Conservation (phyloP, 805 yeast species). For the Suhomyces faveliae region DNA sequence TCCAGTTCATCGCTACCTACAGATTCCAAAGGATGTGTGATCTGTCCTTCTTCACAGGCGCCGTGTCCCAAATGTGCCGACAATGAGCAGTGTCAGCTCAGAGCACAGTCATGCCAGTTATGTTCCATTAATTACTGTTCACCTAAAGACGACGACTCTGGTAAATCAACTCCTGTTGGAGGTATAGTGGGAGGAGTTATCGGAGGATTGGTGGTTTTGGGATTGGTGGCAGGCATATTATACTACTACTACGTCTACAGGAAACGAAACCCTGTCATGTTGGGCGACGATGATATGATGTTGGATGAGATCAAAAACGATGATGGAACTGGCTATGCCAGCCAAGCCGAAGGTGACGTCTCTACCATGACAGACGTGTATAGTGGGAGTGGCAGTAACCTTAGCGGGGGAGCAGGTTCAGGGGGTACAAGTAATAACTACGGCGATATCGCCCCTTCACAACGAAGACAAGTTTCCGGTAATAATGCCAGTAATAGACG, state of each 20-base stretch:
- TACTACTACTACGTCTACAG: slow-evolving; percentile 39
- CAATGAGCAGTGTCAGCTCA: slow-evolving; percentile 53
- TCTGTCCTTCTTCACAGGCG: slow-evolving; percentile 40
- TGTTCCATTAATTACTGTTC: slow-evolving; percentile 53
- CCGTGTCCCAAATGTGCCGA: slow-evolving; percentile 55
- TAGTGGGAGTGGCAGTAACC: slow-evolving; percentile 8
- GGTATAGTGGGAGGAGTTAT: slow-evolving; percentile 74
- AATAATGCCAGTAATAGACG: slow-evolving; percentile 7
- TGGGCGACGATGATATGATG: slow-evolving; percentile 26
- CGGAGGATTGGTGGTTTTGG: slow-evolving; percentile 54
- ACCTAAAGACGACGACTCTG: slow-evolving; percentile 8
- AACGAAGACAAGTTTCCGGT: slow-evolving; percentile 2
- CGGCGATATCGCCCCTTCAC: not conserved
- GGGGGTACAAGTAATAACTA: not conserved
- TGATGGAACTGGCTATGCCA: slow-evolving; percentile 9
- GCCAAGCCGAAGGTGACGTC: slow-evolving; percentile 3
- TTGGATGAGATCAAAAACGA: slow-evolving; percentile 10
- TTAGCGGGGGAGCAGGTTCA: not conserved
- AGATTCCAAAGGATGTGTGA: slow-evolving; percentile 38
- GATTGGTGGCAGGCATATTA: slow-evolving; percentile 34
- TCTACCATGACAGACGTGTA: slow-evolving; percentile 4
- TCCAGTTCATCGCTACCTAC: slow-evolving; percentile 17
- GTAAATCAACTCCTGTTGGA: slow-evolving; percentile 30
- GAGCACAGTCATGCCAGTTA: slow-evolving; percentile 53
- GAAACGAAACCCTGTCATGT: slow-evolving; percentile 28